Percentiles rank a stretch among this genome's conserved stretches.
Conservation (phyloP, 108 stramenopile genomes). For the Nannochloropsis gaditana region DNA sequence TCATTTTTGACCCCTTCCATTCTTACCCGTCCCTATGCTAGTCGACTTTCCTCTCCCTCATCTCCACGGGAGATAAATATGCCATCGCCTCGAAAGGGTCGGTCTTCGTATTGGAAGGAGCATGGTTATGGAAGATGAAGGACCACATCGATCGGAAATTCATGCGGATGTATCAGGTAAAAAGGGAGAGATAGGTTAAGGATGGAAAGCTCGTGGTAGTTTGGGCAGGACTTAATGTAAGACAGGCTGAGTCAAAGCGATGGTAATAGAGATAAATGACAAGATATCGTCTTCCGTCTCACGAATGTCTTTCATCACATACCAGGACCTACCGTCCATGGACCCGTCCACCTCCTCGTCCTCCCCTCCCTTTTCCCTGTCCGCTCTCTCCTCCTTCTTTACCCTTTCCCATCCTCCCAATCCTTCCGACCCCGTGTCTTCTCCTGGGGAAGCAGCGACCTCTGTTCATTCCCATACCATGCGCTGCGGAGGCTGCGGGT, state of each 20-base stretch:
- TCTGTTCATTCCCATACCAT: constrained; percentile 29
- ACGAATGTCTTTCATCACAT: not conserved
- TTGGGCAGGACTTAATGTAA: not conserved
- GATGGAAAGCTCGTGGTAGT: not conserved
- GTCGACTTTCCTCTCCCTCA: constrained; percentile 57
- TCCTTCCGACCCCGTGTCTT: not conserved
- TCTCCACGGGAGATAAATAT: constrained; percentile 62
- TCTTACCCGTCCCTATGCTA: constrained; percentile 19
- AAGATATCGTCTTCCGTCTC: not conserved
- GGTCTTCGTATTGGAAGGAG: constrained; percentile 55
- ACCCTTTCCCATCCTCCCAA: not conserved
- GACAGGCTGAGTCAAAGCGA: not conserved
- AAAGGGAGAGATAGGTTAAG: not conserved
- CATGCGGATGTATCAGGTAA: constrained; percentile 59
- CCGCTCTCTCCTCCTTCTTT: not conserved
- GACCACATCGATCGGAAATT: constrained; percentile 65
- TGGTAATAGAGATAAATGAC: not conserved
- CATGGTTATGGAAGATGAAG: constrained; percentile 62
- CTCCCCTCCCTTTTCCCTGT: not conserved
- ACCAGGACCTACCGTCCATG: not conserved
- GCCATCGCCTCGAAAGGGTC: constrained; percentile 59
- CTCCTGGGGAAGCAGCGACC: constrained; percentile 22
- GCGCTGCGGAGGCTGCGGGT: constrained; percentile 66
- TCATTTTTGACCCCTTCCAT: not conserved
- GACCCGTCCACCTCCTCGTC: not conserved